Evolutionary conservation across 345 rosid genomes (phyloP).

Genomic region (Ceriops zippeliana): DNA sequence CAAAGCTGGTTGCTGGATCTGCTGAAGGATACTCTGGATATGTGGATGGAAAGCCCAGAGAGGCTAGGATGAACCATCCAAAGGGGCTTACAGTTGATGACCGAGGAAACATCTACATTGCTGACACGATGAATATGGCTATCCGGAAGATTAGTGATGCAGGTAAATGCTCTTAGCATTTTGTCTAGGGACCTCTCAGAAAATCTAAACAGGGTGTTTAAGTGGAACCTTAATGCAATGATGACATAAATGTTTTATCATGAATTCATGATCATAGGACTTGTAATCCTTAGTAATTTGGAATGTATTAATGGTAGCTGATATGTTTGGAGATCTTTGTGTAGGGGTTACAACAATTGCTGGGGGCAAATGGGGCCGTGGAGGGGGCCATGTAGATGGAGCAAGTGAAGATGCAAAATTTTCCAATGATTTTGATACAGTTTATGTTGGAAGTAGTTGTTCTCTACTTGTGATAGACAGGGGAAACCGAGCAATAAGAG

Average conservation of each 20-base stretch:
- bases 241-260: neutral
- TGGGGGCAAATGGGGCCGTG: conserved; percentile 75
- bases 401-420: conserved; percentile 98
- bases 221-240: neutral
- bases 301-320: neutral
- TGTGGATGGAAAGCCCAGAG: conserved; percentile 82
- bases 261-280: too few species aligned
- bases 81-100: conserved; percentile 88
- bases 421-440: conserved; percentile 92
- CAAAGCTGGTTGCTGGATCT: conserved; percentile 86
- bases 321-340: conserved; percentile 19
- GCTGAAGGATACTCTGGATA: conserved; percentile 80
- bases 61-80: conserved; percentile 86
- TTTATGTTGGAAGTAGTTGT: conserved; percentile 95
- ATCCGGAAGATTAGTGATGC: conserved; percentile 85
- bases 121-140: conserved; percentile 85
- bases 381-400: conserved; percentile 92
- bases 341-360: conserved; percentile 97
- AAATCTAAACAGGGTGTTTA: neutral
- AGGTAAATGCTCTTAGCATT: conserved; percentile 37
- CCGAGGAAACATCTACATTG: conserved; percentile 84
- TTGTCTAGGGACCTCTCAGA: neutral
- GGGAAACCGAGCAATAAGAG: conserved; percentile 87
- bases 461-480: conserved; percentile 92
- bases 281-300: too few species aligned